Base-by-base conservation (phyloP, 2,329 filamentous ascomycete species). In the Pseudogymnoascus sp. region DNA sequence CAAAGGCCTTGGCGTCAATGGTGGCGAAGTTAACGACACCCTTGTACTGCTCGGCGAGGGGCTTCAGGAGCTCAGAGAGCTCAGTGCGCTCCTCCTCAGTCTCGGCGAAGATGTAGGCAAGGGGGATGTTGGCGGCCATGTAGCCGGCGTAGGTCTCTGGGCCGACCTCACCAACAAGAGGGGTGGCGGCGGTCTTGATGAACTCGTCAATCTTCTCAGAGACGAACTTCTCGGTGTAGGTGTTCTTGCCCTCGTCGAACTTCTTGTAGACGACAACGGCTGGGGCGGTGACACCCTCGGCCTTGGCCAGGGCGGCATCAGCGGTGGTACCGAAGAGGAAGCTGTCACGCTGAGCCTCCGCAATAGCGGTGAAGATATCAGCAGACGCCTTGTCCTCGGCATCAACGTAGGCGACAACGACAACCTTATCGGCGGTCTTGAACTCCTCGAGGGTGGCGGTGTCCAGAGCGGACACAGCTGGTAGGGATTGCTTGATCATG, bases 401-500 rank as follows among this genome's bases (percentile, higher is more conserved):
- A 65, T 85, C 85, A 71, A 97, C 84, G 83, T 92, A 99, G 68
- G 87, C 93, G 65, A 99, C 86, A 61, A 97, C 76, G 63, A 97
- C 93, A 65, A 97, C 91, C 82, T 97, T 96, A 80, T 99, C 94
- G 74, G 92, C 86, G 63, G 88, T 93, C 87, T 97, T 97, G 87
- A 99, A 96, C 70, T 96, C 92, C 73, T 92, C 90, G 61, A 97
- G 80, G 63, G 87, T 91, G 67, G 93, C 90, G 75, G 88, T 86
- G 70, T 83, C 87, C 63, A 99, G 82, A 66, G 83, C 72, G 5
- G 94, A 97, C 66, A 99, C 92, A 66, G 94, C 89, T 60, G 94
- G 94, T 64, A 99, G 84, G 25, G 90, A 90, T 80, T 97, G 94
- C 85, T 97, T 99, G 75, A 91, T 88, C 94, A 99, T 99, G 82